phyloP scores from a whole-genome alignment of 352 stramenopile genomes.

The Albugo laibachii region DNA sequence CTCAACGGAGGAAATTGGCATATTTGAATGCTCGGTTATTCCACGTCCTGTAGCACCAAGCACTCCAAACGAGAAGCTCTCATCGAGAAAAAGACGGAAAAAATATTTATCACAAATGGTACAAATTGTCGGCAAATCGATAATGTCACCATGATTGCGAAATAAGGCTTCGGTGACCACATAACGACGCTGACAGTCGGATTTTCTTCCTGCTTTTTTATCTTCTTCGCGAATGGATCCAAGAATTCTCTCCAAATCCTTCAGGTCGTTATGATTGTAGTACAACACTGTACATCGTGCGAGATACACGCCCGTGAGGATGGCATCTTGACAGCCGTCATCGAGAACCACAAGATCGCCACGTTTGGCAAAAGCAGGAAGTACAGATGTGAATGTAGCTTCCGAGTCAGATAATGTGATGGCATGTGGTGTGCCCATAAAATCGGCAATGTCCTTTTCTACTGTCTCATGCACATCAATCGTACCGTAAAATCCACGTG shows the following conservation, averaged over 20 bases:
- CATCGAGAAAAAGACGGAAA: slow-evolving; percentile 76
- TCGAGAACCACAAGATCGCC: slow-evolving; percentile 94
- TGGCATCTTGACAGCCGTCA: slow-evolving; percentile 89
- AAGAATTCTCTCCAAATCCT: slow-evolving; percentile 88
- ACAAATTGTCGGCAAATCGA: slow-evolving; percentile 85
- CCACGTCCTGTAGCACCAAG: slow-evolving; percentile 80
- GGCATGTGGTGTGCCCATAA: slow-evolving; percentile 84
- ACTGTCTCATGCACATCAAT: slow-evolving; percentile 83
- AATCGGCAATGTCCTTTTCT: slow-evolving; percentile 82
- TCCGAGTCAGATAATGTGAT: slow-evolving; percentile 97
- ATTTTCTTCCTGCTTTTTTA: slow-evolving; percentile 51
- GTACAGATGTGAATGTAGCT: slow-evolving; percentile 82
- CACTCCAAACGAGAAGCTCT: slow-evolving; percentile 88
- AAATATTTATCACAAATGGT: slow-evolving; percentile 81
- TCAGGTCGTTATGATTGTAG: slow-evolving; percentile 97
- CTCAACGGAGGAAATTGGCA: slow-evolving; percentile 69
- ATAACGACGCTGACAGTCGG: slow-evolving; percentile 86
- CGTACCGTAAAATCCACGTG: slow-evolving; percentile 96
- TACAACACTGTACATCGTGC: slow-evolving; percentile 85
- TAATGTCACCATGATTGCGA: slow-evolving; percentile 91
- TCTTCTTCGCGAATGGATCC: slow-evolving; percentile 76
- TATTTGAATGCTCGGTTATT: slow-evolving; percentile 68
- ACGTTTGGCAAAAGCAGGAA: slow-evolving; percentile 94
- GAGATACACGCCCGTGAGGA: slow-evolving; percentile 85
- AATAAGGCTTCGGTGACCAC: slow-evolving; percentile 96